Base-by-base conservation (phyloP, 345 rosid genomes). In the Capsella bursapastoris region DNA sequence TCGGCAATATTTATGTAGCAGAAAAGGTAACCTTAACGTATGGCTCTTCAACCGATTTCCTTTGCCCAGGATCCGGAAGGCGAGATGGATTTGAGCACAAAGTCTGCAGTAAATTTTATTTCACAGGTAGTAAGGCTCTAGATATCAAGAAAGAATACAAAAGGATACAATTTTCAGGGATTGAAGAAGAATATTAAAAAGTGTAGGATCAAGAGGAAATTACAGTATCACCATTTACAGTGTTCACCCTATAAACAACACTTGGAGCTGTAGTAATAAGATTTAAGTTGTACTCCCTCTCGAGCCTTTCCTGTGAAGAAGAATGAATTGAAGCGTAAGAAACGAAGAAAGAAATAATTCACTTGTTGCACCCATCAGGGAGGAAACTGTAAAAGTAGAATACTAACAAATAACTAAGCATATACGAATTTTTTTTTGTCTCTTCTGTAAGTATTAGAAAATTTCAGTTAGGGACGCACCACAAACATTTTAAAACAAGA, bases 251-350 rank as follows among this genome's bases (percentile, higher is more conserved):
- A 76, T 95, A 95, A 59, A 95, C 97, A 63, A 95, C 99, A 87
- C 97, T 95, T 77, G 99, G 97, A 61, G 99, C 99, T 77, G 99
- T 95, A 67, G 97, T 95, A 60, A 95, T 95, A 37, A 95, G 87
- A 88, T 87, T 95, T 79, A 95, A 86, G 84, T 84, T 87, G 87
- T 95, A 95, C 80, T 95, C 99, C 76, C 99, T 87, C 88, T 91
- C 99, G 56, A 92, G 92, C 81, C 99, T 86, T 95, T 95, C 99
- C 99, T 95, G 97, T 32, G 35, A 73, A 66, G 66, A 56, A 28
- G 66, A 64, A 68, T n/a, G 40, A 57, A 66, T 58, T 66, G 0
- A 64, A 43, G 65, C 40, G 40, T 78, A 35, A 78, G 72, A 15
- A 58, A 1, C 4, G 52, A 16, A 53, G 70, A 52, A 44, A 44